Conservation (phyloP, 768 basidiomycete genomes). For the Obba rivulosa region DNA sequence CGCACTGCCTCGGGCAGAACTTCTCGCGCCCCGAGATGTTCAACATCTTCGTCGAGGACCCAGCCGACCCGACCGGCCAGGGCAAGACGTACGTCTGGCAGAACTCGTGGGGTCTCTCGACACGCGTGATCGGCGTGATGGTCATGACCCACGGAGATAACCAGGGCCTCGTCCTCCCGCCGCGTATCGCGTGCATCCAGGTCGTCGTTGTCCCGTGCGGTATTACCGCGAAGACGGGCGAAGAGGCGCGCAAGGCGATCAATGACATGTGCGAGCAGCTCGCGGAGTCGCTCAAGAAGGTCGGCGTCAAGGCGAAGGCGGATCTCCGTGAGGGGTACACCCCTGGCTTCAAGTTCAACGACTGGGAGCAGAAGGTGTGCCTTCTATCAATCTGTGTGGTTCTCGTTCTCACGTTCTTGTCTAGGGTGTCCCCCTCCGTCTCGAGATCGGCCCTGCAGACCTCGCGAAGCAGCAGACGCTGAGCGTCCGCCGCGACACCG, state of each 20-base stretch:
- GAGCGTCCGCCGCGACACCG: conserved; percentile 77
- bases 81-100: conserved; percentile 89
- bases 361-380: conserved; percentile 94
- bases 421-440: conserved; percentile 92
- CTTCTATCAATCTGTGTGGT: too few relatives aligned
- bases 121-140: conserved; percentile 97
- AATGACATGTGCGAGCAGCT: conserved; percentile 75
- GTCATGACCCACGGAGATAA: conserved; percentile 99
- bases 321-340: conserved; percentile 96
- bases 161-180: conserved; percentile 95
- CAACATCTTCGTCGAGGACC: conserved; percentile 95
- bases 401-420: not conserved
- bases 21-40: conserved; percentile 97
- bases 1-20: conserved; percentile 97
- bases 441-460: conserved; percentile 95
- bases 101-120: conserved; percentile 97
- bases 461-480: conserved; percentile 77
- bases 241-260: conserved; percentile 63
- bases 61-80: conserved; percentile 61
- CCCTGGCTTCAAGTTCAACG: conserved; percentile 98
- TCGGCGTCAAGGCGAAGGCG: conserved; percentile 77
- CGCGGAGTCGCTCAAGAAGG: conserved; percentile 64
- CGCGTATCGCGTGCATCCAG: conserved; percentile 90
- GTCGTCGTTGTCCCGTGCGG: conserved; percentile 91
- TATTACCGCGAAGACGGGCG: conserved; percentile 78